Base-by-base conservation (phyloP, 2,329 filamentous ascomycete genomes). In the Zymoseptoria pseudotritici region DNA sequence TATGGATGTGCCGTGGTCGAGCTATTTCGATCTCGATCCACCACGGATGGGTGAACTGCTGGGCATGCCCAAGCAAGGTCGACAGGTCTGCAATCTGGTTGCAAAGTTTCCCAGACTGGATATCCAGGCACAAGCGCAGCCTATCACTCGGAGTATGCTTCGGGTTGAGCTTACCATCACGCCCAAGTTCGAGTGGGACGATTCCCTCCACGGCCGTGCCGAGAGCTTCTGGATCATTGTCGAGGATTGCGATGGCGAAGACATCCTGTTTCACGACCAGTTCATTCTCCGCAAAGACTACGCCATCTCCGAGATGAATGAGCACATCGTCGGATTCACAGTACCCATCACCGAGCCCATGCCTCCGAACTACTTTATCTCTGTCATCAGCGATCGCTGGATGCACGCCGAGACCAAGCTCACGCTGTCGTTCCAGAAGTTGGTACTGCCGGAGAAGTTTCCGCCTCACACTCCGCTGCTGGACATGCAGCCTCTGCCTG, bases 361-460 rank as follows among this genome's bases (percentile, higher is more conserved):
- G 89, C 94, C 94, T 13, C 94, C 95, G 0, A 96, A 99, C 74
- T 99, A 99, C 78, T 99, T 99, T 77, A 91, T 99, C 69, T 94
- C 91, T 0, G 84, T 99, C 49, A 78, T 97, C 20, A 97, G 93
- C 3, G 94, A 99, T 74, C 83, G 94, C 67, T 99, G 94, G 94
- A 97, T 99, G 91, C 91, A 96, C 72, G 91, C 93, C 0, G 92
- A 99, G 77, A 96, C 92, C 1, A 91, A 92, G 72, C 80, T 99
- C 57, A 88, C 93, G 0, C 88, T 99, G 1, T 93, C 92, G 0
- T 97, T 99, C 78, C 89, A 96, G 73, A 97, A 97, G 73, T 81
- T 99, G 26, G 89, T 96, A 51, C 82, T 99, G 4, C 94, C 94
- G 0, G 93, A 97, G 74, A 94, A 94, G 71, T 99, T 99, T 74